Evolutionary conservation across 371 early-diverging fungal species (phyloP), one percentile per base, ranked within the genome.

Genomic region (Batkoa obscura): DNA sequence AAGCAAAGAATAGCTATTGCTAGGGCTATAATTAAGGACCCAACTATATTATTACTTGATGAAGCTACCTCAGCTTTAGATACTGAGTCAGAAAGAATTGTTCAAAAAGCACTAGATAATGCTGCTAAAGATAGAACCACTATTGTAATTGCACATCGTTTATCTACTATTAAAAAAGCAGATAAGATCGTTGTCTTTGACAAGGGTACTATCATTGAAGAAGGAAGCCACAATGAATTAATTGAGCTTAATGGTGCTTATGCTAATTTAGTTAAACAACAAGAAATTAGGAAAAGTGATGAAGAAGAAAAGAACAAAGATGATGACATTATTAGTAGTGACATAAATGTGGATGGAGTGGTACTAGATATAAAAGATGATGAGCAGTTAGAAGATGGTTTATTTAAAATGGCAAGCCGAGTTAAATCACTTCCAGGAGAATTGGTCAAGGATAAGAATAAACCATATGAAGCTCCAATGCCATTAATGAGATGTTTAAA

Each of bases 51-150:
- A n/a, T 71, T 86, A 17, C 62, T 85, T 52, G 87, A 86, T 64
- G 88, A 90, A 63, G 83, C 90, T 3, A 88, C 90, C 1, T 72
- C 76, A 32, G 79, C 81, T 15, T 60, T 83, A 45, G 80, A 79
- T 70, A 60, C 75, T 3, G 70, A 79, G 55, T 76, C 79, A 48
- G 89, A 90, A 65, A 68, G 71, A 38, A 59, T 76, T 53, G 79
- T 88, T 1, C 79, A 85, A 62, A 70, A 72, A 42, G 82, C 81
- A 1, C 62, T 88, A 23, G 79, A 82, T 58, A 67, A 67, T 32
- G 58, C 81, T 37, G 78, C 81, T 75, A 60, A 70, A 17, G 79
- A 76, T 37, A 73, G 81, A 43, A 87, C 87, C 1, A 82, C 81
- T 2, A 60, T 89, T 37, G 69, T 87, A 0, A 83, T 89, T 62